Conservation (phyloP, 768 basidiomycete genomes). For the Cystobasidium ongulense region DNA sequence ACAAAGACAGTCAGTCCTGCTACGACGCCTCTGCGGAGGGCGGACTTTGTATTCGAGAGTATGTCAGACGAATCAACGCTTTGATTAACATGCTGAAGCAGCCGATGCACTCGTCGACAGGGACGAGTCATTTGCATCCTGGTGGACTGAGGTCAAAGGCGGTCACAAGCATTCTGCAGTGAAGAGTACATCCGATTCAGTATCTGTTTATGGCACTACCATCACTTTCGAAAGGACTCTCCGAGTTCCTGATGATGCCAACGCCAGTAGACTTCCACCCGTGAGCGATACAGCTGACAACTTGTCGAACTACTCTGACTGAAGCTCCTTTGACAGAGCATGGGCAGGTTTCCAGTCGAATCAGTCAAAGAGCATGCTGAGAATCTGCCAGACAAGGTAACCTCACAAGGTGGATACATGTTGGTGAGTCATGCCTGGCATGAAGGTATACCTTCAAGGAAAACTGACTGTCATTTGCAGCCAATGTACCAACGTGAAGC, state of each 20-base stretch:
- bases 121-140: neutral
- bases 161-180: neutral
- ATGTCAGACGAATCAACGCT: no score
- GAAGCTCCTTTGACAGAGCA: neutral
- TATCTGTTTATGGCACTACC: neutral
- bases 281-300: neutral
- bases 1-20: no score
- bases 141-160: neutral
- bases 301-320: neutral
- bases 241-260: slow-evolving; percentile 8
- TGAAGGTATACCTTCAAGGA: neutral
- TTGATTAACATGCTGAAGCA: no score
- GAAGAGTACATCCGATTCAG: neutral
- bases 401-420: neutral
- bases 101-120: no score
- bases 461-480: neutral
- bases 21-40: no score
- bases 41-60: no score
- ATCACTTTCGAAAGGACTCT: neutral
- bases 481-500: slow-evolving; percentile 12
- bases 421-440: neutral
- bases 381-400: neutral
- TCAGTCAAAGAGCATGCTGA: neutral
- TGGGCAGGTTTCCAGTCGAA: neutral
- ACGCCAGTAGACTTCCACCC: neutral